Base-by-base conservation (phyloP, 116 monocot species). In the Zostera marina region DNA sequence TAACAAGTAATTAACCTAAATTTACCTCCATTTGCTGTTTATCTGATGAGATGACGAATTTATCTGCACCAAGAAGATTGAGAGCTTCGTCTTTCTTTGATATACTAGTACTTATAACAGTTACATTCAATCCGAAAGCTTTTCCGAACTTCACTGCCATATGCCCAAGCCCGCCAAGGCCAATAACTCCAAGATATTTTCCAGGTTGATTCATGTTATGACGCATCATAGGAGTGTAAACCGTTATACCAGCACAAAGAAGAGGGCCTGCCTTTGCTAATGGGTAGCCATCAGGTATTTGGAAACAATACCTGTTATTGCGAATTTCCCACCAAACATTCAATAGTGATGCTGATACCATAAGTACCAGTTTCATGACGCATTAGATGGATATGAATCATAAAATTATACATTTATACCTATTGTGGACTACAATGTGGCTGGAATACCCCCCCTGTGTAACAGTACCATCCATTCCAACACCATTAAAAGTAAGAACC, bases 91-190 rank as follows among this genome's bases (percentile, higher is more conserved):
- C 69, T 66, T 66, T 77, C 70, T 88, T 94, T 9, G 75, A 94
- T 32, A 58, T 51, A 52, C 85, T 82, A 5, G 94, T 94, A 72
- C 88, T 94, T 42, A 94, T 63, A 24, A 88, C 73, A 0, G 84
- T 84, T 15, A 94, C 88, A 11, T 82, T 75, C 63, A 94, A 59
- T 42, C 94, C 94, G 60, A 94, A 94, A 17, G 82, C 85, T 71
- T 94, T 94, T 11, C 94, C 94, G 68, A 84, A 94, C 60, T 94
- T 94, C 1, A 94, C 88, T 0, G 84, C 94, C 79, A 88, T 75
- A 70, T 88, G 94, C 1, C 94, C 88, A 20, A 94, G 77, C 20
- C 88, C 87, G 41, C 87, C 87, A 19, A 87, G 69, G n/a, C 87
- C 87, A 41, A 87, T 73, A 22, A 87, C 78, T 1, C 94, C 94